Base-by-base conservation (phyloP, 345 rosid species). In the Turritis glabra region DNA sequence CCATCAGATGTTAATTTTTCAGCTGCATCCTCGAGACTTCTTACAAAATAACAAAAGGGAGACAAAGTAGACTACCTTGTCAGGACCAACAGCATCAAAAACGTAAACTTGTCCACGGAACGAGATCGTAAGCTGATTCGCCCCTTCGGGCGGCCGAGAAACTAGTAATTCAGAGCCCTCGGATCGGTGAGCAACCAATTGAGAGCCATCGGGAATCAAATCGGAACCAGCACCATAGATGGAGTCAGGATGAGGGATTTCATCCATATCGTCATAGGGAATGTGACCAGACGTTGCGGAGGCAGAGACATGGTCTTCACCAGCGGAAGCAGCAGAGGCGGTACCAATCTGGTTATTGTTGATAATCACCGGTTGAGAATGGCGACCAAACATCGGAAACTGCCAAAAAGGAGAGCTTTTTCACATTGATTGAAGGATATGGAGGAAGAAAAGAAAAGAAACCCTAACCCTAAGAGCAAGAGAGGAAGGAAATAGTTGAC, bases 91-190 rank as follows among this genome's bases (percentile, higher is more conserved):
- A 21, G 92, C 87, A 64, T 92, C 92, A 21, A 92, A 92, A 18
- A 90, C 96, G 79, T 88, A 92, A 78, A 92, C 94, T 67, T 92
- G 96, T 8, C 96, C 98, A 2, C 92, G 94, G 77, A 90, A 92
- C 23, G 98, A 85, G 75, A 92, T 84, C 5, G 92, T 85, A 13
- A 92, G 90, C 84, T 90, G 95, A 61, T 68, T 76, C 5, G 53
- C 50, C 13, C 57, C 65, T 3, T 80, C 83, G 76, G 6, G 86
- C 0, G 64, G 57, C 5, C 65, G 71, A 17, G 71, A 44, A 26
- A 10, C 59, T 2, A 66, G 66, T 46, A 74, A 35, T 1, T 55
- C 78, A 9, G 76, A 74, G 14, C 76, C 85, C 35, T 37, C 81
- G 5, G 74, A 74, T 22, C 64, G 87, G 54, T 79, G 61, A 47